These are phyloP conservation scores for Fusarium chuoi DNA, from an alignment of 2,329 filamentous ascomycete genomes.

Conservation along the genomic window DNA sequence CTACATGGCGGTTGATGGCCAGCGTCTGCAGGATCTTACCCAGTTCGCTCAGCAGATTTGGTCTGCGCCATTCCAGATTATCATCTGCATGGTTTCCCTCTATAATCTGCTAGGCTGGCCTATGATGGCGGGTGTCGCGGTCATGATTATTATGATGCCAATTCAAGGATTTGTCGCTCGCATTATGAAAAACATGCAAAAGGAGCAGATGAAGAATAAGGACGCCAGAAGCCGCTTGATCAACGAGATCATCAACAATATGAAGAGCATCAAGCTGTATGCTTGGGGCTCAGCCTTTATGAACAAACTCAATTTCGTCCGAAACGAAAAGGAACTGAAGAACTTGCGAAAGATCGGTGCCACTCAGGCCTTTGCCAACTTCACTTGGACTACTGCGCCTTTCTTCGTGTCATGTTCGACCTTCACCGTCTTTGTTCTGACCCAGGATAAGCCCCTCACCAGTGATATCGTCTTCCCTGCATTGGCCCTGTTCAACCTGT, in stretches of 20 bases:
- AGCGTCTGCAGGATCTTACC: conserved; percentile 91
- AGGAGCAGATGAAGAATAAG: conserved; percentile 99
- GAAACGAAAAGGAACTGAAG: conserved; percentile 95
- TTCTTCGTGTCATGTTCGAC: conserved; percentile 98
- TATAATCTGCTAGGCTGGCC: conserved; percentile 95
- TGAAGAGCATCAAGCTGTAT: conserved; percentile 99
- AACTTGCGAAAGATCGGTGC: conserved; percentile 96
- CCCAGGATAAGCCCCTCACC: conserved; percentile 80
- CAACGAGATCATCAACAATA: conserved; percentile 98
- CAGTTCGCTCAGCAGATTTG: conserved; percentile 96
- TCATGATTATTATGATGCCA: conserved; percentile 98
- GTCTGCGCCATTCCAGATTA: conserved; percentile 97
- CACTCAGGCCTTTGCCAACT: conserved; percentile 92
- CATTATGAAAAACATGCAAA: conserved; percentile 94
- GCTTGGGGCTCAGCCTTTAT: conserved; percentile 98
- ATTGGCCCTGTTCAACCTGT: conserved; percentile 89
- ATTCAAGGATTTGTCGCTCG: conserved; percentile 92
- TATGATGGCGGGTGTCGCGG: conserved; percentile 93
- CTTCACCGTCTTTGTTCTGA: conserved; percentile 93
- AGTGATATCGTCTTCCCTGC: conserved; percentile 97
- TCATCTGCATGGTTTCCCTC: conserved; percentile 92
- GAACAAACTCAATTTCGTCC: conserved; percentile 94
- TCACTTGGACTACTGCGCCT: conserved; percentile 97
- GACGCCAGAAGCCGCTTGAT: conserved; percentile 92
- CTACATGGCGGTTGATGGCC: conserved; percentile 98